Conservation (phyloP, 306 rosid genomes). For the Benincasa hispida region DNA sequence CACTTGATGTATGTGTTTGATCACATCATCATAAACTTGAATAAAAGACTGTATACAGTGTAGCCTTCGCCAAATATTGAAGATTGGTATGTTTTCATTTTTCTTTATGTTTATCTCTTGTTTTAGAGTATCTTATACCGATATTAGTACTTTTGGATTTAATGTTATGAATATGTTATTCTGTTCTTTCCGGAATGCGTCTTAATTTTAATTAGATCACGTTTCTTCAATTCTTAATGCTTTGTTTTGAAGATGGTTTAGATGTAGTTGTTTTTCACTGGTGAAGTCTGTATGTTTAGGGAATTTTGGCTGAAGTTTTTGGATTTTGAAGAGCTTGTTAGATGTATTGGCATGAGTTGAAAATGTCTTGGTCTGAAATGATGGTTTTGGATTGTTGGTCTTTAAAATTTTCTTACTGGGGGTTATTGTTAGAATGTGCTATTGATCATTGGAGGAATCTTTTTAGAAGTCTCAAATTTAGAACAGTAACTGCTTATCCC, state of each 20-base stretch:
- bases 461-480: too few species aligned
- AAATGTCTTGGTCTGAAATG: neutral
- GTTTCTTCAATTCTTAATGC: neutral
- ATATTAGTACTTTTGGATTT: too few species aligned
- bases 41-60: too few species aligned
- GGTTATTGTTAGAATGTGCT: neutral
- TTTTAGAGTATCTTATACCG: too few species aligned
- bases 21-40: neutral
- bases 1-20: neutral
- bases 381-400: neutral
- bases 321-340: neutral
- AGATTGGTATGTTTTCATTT: too few species aligned
- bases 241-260: neutral
- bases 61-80: too few species aligned
- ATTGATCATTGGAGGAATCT: neutral
- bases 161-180: too few species aligned
- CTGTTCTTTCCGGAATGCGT: neutral
- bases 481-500: too few species aligned
- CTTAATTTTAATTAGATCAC: too few species aligned
- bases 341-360: neutral
- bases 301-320: neutral
- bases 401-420: neutral
- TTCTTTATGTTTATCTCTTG: too few species aligned
- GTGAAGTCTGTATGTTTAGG: neutral
- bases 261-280: neutral